Evolutionary conservation across 768 basidiomycete genomes (phyloP).

Genomic region (Candolleomyces eurysporus): DNA sequence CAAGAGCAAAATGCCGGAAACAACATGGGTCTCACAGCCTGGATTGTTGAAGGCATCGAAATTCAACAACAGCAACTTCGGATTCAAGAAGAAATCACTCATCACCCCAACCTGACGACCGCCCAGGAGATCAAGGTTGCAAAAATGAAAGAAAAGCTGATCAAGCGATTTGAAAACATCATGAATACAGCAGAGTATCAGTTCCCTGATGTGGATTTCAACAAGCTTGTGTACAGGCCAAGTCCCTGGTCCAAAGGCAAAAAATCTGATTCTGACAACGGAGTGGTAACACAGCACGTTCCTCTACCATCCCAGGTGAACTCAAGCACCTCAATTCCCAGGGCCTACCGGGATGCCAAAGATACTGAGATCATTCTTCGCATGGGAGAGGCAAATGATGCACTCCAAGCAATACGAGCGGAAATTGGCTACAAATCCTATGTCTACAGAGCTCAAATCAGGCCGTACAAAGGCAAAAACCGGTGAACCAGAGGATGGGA

Average conservation of each 20-base stretch:
- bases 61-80: no score
- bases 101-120: not conserved
- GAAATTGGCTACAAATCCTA: no score
- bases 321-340: not conserved
- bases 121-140: not conserved
- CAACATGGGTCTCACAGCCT: no score
- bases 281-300: not conserved
- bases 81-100: not conserved
- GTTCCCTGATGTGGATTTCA: not conserved
- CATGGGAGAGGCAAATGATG: no score
- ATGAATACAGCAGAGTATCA: not conserved
- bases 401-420: no score
- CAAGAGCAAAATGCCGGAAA: no score
- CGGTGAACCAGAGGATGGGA: not conserved
- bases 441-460: not conserved
- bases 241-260: no score
- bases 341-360: not conserved
- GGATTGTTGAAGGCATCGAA: no score
- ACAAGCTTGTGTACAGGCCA: not conserved
- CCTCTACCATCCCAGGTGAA: not conserved
- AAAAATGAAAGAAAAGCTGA: not conserved
- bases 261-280: no score
- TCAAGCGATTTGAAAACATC: not conserved
- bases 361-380: not conserved
- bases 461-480: not conserved